Base-by-base conservation (phyloP, 495 filamentous ascomycete genomes). In the Talaromyces ruber region DNA sequence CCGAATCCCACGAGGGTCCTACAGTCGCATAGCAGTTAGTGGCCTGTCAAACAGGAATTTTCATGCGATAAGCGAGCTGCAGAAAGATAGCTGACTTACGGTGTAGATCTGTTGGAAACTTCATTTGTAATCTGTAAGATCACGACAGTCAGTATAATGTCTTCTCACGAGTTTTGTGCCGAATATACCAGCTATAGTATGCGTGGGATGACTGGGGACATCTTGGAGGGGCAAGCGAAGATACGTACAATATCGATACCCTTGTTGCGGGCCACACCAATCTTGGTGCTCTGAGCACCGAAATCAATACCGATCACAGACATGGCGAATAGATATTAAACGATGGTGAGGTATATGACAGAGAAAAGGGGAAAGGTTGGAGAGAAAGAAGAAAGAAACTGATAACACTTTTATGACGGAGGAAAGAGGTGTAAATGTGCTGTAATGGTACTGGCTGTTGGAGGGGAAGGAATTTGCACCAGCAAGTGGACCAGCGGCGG, bases 221-320 rank as follows among this genome's bases (percentile, higher is more conserved):
- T 25, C 9, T 58, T 54, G 30, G 53, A 54, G 32, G 45, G 62
- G 54, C 66, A 68, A 68, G 70, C 66, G 65, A 64, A 63, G 64
- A 64, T 67, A 96, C 92, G 69, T 86, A 97, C 93, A 75, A 99
- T 96, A 83, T 99, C 94, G 73, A 98, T 96, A 81, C 94, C 94
- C 70, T 96, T 89, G 75, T 98, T 98, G 71, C 93, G 82, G 66
- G 94, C 93, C 74, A 98, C 94, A 72, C 94, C 95, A 75, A 98
- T 89, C 71, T 96, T 93, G 66, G 93, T 97, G 81, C 95, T 97
- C 70, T 96, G 89, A 29, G 92, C 90, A 79, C 94, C 94, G 78
- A 99, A 88, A 86, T 99, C 94, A 70, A 96, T 86, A 72, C 94
- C 92, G 65, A 91, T 87, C 71, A 91, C 88, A 76, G 79, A 83